phyloP scores from a whole-genome alignment of 1,139 yeast genomes.

The Tardiomyces digboiensis region DNA sequence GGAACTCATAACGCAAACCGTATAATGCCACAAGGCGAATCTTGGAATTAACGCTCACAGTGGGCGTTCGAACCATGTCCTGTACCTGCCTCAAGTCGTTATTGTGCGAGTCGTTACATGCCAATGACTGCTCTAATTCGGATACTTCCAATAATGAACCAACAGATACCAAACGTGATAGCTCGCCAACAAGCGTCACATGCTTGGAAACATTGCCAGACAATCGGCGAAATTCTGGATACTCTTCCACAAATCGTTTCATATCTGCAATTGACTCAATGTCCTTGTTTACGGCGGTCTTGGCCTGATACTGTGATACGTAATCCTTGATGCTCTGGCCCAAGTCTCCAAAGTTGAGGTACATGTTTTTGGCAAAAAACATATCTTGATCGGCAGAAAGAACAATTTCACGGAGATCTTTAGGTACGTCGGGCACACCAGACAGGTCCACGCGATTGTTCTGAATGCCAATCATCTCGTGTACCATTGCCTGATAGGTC shows the following conservation, averaged over 20 bases:
- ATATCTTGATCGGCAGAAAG: constrained; percentile 60
- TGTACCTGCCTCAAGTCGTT: constrained; percentile 40
- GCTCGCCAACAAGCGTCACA: constrained; percentile 78
- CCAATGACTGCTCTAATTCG: constrained; percentile 80
- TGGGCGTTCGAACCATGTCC: constrained; percentile 28
- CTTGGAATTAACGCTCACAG: constrained; percentile 32
- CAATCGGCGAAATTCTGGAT: constrained; percentile 84
- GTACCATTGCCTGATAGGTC: constrained; percentile 98
- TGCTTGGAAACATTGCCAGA: constrained; percentile 91
- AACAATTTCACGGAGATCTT: constrained; percentile 49
- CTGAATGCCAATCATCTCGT: constrained; percentile 73
- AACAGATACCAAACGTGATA: constrained; percentile 57
- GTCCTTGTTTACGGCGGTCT: constrained; percentile 64
- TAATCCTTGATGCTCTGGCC: constrained; percentile 83
- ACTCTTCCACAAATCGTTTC: constrained; percentile 82
- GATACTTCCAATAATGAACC: constrained; percentile 71
- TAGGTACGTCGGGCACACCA: constrained; percentile 32
- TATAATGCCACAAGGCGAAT: constrained; percentile 61
- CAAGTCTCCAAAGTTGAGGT: constrained; percentile 85
- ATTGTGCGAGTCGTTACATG: constrained; percentile 53
- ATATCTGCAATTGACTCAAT: constrained; percentile 77
- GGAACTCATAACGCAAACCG: constrained; percentile 53
- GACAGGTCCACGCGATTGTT: constrained; percentile 72
- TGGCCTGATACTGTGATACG: constrained; percentile 72
- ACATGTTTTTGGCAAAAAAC: constrained; percentile 75